Evolutionary conservation across 129 eudicot species (phyloP).

Genomic region (Tagetes erecta): DNA sequence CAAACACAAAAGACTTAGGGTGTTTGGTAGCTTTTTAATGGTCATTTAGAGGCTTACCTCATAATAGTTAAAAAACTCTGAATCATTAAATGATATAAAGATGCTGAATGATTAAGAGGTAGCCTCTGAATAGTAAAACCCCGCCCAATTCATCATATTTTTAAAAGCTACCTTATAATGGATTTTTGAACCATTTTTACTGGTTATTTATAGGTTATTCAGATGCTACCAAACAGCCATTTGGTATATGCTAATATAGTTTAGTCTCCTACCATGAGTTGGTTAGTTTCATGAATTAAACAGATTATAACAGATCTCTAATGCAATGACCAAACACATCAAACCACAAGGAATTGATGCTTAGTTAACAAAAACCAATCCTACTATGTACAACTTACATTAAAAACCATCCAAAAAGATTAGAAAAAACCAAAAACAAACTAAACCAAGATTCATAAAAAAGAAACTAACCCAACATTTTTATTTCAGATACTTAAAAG

Average conservation of each 20-base stretch:
- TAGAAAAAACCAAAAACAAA: neutral
- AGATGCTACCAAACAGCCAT: too few species aligned
- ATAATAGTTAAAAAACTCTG: too few species aligned
- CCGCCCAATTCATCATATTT: too few species aligned
- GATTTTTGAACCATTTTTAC: too few species aligned
- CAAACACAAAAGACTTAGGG: too few species aligned
- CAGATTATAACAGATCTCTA: neutral
- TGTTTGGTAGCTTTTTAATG: too few species aligned
- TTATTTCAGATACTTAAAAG: slow-evolving; percentile 64
- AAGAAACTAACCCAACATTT: slow-evolving; percentile 12
- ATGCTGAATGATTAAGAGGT: too few species aligned
- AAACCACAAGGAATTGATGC: slow-evolving; percentile 6
- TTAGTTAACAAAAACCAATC: slow-evolving; percentile 20
- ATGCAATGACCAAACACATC: neutral
- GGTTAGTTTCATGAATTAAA: neutral
- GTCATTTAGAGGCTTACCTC: too few species aligned
- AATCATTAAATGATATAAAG: too few species aligned
- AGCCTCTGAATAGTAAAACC: too few species aligned
- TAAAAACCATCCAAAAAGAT: neutral
- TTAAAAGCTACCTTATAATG: too few species aligned
- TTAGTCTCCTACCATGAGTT: neutral
- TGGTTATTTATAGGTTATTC: too few species aligned
- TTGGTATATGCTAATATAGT: neutral
- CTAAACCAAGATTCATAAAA: slow-evolving; percentile 9
- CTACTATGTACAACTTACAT: slow-evolving; percentile 31